Evolutionary conservation across 441 rosid genomes (phyloP).

Genomic region (Pelargonium hybrid): DNA sequence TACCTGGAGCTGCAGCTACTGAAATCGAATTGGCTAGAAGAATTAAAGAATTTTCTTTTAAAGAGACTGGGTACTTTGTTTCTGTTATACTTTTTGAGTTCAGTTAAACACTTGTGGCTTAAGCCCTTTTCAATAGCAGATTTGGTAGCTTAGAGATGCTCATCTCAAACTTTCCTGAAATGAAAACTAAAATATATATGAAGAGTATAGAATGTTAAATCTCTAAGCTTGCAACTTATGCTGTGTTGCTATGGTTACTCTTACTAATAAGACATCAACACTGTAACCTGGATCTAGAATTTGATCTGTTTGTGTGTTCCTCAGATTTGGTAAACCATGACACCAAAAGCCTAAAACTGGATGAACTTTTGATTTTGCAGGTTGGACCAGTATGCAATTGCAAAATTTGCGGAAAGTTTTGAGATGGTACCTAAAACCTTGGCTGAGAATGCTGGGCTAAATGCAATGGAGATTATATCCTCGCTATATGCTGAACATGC

Average conservation of each 20-base stretch:
- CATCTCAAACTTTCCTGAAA: neutral
- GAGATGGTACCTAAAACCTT: conserved; percentile 96
- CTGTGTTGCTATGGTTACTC: neutral
- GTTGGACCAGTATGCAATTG: conserved; percentile 93
- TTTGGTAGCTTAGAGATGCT: neutral
- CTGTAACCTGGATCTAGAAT: neutral
- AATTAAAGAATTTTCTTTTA: conserved; percentile 80
- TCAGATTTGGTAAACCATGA: neutral
- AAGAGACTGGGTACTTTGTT: conserved; percentile 72
- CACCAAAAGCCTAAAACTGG: neutral
- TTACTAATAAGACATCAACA: neutral
- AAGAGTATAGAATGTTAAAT: neutral
- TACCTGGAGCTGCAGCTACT: conserved; percentile 98
- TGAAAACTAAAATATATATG: neutral
- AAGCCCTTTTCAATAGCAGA: neutral
- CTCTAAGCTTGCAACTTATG: neutral
- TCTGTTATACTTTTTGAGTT: conserved; percentile 1
- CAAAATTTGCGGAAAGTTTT: conserved; percentile 94
- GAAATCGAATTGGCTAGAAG: conserved; percentile 96
- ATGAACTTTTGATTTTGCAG: conserved; percentile 31
- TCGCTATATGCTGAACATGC: conserved; percentile 89
- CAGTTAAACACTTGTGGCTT: neutral
- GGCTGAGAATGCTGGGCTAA: conserved; percentile 95
- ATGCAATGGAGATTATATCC: conserved; percentile 92
- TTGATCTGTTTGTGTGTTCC: neutral